Percentiles rank a stretch among this genome's conserved stretches.
These are phyloP conservation scores for Corylus heterophylla DNA, from an alignment of 306 rosid genomes.

Conservation along the genomic window DNA sequence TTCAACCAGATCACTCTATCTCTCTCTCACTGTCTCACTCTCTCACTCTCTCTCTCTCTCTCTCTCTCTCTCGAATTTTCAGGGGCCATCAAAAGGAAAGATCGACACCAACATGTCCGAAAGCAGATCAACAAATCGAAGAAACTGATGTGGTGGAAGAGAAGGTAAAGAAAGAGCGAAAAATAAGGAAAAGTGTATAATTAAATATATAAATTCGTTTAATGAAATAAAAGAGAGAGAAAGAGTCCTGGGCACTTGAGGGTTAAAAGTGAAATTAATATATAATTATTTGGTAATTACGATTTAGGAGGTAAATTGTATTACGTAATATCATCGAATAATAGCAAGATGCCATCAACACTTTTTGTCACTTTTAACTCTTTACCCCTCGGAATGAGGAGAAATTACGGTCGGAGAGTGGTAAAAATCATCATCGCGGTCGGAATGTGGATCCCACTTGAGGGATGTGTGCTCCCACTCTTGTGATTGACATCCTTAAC, in stretches of 20 bases:
- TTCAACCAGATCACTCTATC: conserved; percentile 34
- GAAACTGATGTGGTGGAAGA: conserved; percentile 57
- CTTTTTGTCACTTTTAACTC: not conserved
- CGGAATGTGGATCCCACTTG: conserved; percentile 45
- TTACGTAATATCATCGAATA: conserved; percentile 30
- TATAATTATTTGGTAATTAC: not conserved
- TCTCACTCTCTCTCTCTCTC: conserved; percentile 9
- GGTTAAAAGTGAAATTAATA: conserved; percentile 2
- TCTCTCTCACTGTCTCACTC: conserved; percentile 13
- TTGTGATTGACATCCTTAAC: conserved; percentile 49
- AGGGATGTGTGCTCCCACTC: conserved; percentile 38
- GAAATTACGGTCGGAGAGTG: conserved; percentile 28
- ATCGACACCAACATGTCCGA: conserved; percentile 63
- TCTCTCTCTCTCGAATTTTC: conserved; percentile 31
- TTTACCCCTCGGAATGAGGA: conserved; percentile 25
- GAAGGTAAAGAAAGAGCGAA: conserved; percentile 59
- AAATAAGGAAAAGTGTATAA: not conserved
- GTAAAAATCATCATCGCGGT: conserved; percentile 44
- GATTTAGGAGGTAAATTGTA: conserved; percentile 15
- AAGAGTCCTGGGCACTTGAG: not conserved
- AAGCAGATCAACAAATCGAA: conserved; percentile 95
- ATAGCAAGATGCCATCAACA: conserved; percentile 23
- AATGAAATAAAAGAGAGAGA: not conserved
- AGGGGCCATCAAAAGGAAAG: conserved; percentile 47
- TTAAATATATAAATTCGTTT: not conserved